Evolutionary conservation across 768 basidiomycete species (phyloP), one percentile per base, ranked within the genome.

Genomic region (Leccinum subgranulosum): DNA sequence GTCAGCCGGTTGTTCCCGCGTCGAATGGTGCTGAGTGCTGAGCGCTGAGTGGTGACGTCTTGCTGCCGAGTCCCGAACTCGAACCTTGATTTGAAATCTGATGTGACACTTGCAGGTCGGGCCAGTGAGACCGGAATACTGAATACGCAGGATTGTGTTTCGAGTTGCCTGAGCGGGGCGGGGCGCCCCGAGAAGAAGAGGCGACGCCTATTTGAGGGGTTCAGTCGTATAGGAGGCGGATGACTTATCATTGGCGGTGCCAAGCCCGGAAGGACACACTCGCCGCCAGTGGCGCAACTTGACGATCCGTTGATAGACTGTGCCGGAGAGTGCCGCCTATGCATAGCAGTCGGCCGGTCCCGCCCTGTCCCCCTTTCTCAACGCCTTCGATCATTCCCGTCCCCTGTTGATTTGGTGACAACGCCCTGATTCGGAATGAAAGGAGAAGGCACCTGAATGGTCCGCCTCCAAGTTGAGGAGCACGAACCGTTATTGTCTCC

Each of bases 211-310:
- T 67, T 39, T 39, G 17, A 39, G 41, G 41, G 41, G 41, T 19
- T 41, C 41, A 21, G 45, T 48, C 19, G 62, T 64, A 43, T 55
- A 55, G 39, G 41, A 43, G 57, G 59, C 2, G 57, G 65, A 29
- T 36, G 33, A 34, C 33, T 34, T 34, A 17, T 36, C 15, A 17
- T 17, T 17, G 41, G 41, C 41, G 19, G 41, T 43, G 41, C 39
- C 10, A 41, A n/a, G n/a, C 41, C 41, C 19, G 19, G 41, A 19
- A 43, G 10, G 19, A 19, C 25, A 46, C 45, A n/a, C 19, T 52
- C 4, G 47, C 25, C 0, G 31, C 55, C 29, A 29, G 29, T 41
- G 57, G 51, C 29, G 41, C 19, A 23, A 23, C 23, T 23, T 43
- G 41, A 17, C 41, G 41, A 43, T 43, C 41, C 10, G 41, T 31